Base-by-base conservation (phyloP, 108 stramenopile species). In the Epipyxis sp. region DNA sequence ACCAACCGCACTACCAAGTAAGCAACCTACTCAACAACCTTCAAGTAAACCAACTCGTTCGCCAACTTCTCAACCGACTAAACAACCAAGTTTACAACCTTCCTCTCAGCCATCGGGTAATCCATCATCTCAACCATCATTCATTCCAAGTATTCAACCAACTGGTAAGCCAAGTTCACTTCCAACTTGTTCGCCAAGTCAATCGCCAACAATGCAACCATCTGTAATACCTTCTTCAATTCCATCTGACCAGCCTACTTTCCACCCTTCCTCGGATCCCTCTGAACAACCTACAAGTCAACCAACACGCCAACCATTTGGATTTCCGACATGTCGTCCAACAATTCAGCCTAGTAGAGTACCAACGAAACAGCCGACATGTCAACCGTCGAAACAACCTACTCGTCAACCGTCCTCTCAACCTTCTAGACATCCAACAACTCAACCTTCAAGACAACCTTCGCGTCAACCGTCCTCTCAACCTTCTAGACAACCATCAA, bases 341-440 rank as follows among this genome's bases (percentile, higher is more conserved):
- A 32, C 61, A 3, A 25, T 3, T 25, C 61, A 65, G 35, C 71
- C 71, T 54, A 43, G 41, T 74, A 6, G 32, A 27, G 10, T 6
- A 42, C 71, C 71, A 54, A 34, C 10, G 40, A 42, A 42, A 42
- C 71, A 74, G 42, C 71, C 71, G 20, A 34, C 71, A 32, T 3
- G 13, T 74, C 71, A 39, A 6, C 71, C 71, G n/a, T 42, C 71
- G n/a, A 42, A 6, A 10, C 71, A 74, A 37, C 71, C 71, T 20
- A 30, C 71, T 37, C 16, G n/a, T 74, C 46, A 54, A 57, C 71
- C 71, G 20, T 43, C 13, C 25, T 29, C 41, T 34, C 34, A 13
- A 35, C 71, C 71, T 13, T 30, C 13, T 74, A 42, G 71, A 34
- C 71, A 74, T 16, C 71, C 71, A 10, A 74, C 71, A 13, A 13